A percentile compares a stretch with the other conserved stretches of the same genome.
These are phyloP conservation scores for Epichloe gansuensis DNA, from an alignment of 2,329 filamentous ascomycete species.

Conservation along the genomic window DNA sequence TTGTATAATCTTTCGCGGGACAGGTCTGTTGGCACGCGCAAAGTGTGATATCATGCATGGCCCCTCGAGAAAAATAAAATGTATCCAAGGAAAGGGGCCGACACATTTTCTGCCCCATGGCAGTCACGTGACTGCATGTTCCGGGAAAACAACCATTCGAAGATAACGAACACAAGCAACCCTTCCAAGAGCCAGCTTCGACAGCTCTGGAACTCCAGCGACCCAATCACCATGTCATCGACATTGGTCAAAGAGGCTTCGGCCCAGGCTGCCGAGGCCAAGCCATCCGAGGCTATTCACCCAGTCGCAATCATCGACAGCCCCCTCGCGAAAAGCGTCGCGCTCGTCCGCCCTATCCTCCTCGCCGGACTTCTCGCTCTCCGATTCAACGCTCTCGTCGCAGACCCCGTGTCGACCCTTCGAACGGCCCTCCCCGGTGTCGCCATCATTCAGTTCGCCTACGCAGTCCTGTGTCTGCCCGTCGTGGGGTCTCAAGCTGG, in stretches of 20 bases:
- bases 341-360: constrained; percentile 54
- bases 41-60: too few species aligned
- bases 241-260: constrained; percentile 18
- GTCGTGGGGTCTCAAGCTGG: constrained; percentile 36
- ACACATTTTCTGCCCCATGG: not conserved
- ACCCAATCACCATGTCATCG: constrained; percentile 27
- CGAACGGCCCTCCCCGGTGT: constrained; percentile 48
- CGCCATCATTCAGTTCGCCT: constrained; percentile 48
- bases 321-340: constrained; percentile 34
- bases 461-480: constrained; percentile 51
- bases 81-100: too few species aligned
- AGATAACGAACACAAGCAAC: too few species aligned
- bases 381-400: constrained; percentile 54
- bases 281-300: constrained; percentile 17
- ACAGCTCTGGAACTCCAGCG: constrained; percentile 15
- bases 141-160: not conserved
- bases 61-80: too few species aligned
- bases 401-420: constrained; percentile 54
- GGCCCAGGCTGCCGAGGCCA: constrained; percentile 17
- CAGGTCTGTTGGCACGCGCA: too few species aligned
- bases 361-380: constrained; percentile 51
- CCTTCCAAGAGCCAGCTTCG: not conserved
- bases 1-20: too few species aligned
- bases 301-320: constrained; percentile 26
- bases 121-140: not conserved